Evolutionary conservation across 192 early-diverging fungal genomes (phyloP).

Genomic region (Thamnidium elegans): DNA sequence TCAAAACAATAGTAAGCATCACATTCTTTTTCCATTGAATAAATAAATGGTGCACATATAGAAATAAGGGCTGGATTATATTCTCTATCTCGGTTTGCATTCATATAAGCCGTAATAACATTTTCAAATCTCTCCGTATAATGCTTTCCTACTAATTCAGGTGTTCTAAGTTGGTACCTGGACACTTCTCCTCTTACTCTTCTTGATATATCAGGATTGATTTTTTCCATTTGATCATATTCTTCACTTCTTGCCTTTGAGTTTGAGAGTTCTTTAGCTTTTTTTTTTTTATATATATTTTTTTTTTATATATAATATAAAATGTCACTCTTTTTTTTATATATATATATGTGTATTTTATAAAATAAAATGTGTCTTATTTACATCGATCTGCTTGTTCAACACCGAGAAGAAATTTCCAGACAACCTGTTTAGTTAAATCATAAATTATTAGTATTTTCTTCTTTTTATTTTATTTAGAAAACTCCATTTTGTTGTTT

Average conservation of each 20-base stretch:
- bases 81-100: slow-evolving; percentile 71
- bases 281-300: slow-evolving; percentile 20
- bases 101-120: slow-evolving; percentile 84
- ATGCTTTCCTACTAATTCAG: slow-evolving; percentile 24
- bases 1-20: slow-evolving; percentile 85
- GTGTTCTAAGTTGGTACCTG: slow-evolving; percentile 58
- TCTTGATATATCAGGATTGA: slow-evolving; percentile 61
- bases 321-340: not conserved
- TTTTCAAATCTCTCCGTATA: slow-evolving; percentile 66
- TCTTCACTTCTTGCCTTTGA: slow-evolving; percentile 56
- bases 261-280: slow-evolving; percentile 65
- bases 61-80: slow-evolving; percentile 74
- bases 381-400: slow-evolving; percentile 76
- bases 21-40: slow-evolving; percentile 65
- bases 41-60: slow-evolving; percentile 81
- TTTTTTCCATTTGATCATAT: slow-evolving; percentile 73
- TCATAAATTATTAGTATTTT: not conserved
- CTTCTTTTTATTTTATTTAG: not conserved
- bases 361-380: slow-evolving; percentile 12
- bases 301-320: slow-evolving; percentile 1
- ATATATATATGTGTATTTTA: not conserved
- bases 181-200: slow-evolving; percentile 77
- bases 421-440: slow-evolving; percentile 60
- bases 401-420: slow-evolving; percentile 85
- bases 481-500: slow-evolving; percentile 16